phyloP scores from a whole-genome alignment of 139 green algal species.

The Zygnema cylindricum region DNA sequence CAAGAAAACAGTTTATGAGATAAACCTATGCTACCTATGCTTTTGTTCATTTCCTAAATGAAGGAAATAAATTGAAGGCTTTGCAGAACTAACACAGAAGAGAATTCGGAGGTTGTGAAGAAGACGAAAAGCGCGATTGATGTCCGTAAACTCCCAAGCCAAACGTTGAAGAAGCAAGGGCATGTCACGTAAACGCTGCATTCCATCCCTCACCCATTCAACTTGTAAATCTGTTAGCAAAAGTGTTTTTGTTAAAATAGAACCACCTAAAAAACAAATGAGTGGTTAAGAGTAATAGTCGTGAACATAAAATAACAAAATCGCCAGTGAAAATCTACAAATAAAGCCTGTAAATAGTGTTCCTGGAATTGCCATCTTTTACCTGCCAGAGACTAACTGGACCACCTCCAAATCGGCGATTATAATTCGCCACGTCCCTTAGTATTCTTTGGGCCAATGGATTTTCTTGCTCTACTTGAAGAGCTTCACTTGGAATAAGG shows the following conservation, averaged over 20 bases:
- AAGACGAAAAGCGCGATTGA: slow-evolving; percentile 24
- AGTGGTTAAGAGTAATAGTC: too few relatives aligned
- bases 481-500: slow-evolving; percentile 41
- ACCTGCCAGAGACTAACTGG: slow-evolving; percentile 53
- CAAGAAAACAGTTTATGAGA: too few relatives aligned
- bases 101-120: slow-evolving; percentile 50
- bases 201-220: too few relatives aligned
- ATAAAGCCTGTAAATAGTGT: too few relatives aligned
- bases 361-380: too few relatives aligned
- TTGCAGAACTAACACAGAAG: slow-evolving; percentile 49
- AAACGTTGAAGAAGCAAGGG: slow-evolving; percentile 43
- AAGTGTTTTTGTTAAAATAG: too few relatives aligned
- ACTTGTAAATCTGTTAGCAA: too few relatives aligned
- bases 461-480: background rate
- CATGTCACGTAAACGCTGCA: slow-evolving; percentile 47
- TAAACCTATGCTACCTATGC: too few relatives aligned
- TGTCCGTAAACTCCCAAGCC: slow-evolving; percentile 27
- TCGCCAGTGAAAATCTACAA: too few relatives aligned
- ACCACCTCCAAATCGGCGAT: slow-evolving; percentile 52
- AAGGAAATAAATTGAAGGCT: background rate
- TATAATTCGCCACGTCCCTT: slow-evolving; percentile 50
- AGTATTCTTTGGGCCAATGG: background rate
- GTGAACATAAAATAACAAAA: too few relatives aligned
- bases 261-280: too few relatives aligned
- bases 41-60: too few relatives aligned